A percentile compares a stretch with the other conserved stretches of the same genome.
Conservation (phyloP, 257 asterid species). For the Fraxinus americana region DNA sequence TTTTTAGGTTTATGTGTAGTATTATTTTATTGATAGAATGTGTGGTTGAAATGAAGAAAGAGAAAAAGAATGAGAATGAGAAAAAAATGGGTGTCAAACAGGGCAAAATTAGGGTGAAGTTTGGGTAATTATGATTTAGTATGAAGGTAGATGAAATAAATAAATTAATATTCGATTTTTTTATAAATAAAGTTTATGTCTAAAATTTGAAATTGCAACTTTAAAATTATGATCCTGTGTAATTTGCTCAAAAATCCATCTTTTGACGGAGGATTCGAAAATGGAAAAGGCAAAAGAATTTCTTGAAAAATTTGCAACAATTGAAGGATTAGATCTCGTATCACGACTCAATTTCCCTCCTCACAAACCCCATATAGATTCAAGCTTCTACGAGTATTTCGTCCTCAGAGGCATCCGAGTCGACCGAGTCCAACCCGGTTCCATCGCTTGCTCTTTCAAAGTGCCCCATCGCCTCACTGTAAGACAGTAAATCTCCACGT, state of each 20-base stretch:
- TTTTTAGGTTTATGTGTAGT: no score
- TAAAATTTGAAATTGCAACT: no score
- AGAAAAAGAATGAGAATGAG: no score
- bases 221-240: no score
- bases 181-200: no score
- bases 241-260: neutral
- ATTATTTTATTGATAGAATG: no score
- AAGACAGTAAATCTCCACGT: slow-evolving; percentile 17
- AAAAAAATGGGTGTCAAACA: no score
- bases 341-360: slow-evolving; percentile 52
- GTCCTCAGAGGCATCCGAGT: slow-evolving; percentile 62
- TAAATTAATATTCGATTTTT: no score
- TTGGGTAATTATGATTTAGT: no score
- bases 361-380: slow-evolving; percentile 38
- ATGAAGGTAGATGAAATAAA: no score
- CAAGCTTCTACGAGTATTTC: slow-evolving; percentile 72
- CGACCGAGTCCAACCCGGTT: slow-evolving; percentile 56
- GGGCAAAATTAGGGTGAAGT: no score
- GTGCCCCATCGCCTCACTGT: slow-evolving; percentile 82
- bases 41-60: no score
- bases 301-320: slow-evolving; percentile 28
- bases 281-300: slow-evolving; percentile 58
- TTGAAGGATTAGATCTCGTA: slow-evolving; percentile 44
- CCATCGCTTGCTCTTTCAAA: slow-evolving; percentile 58
- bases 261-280: neutral